Percentiles rank a stretch among this genome's conserved stretches.
Evolutionary conservation across 1,284 basidiomycete species (phyloP).

Genomic region (Puccinia hordei): DNA sequence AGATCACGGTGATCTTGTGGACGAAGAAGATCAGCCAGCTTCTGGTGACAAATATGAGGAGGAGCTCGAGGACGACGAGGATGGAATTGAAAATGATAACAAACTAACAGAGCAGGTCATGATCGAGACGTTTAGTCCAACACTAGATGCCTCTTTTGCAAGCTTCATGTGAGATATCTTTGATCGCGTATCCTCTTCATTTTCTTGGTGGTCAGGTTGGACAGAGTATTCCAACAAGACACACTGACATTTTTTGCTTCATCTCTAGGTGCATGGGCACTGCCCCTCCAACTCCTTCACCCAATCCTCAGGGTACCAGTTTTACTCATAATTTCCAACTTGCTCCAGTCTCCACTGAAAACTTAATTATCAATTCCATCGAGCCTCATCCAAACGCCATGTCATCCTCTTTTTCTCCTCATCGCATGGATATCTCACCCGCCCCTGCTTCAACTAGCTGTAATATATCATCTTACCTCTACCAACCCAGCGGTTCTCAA

Average conservation of each 20-base stretch:
- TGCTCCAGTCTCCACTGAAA: neutral
- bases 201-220: neutral
- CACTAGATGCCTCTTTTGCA: constrained; percentile 36
- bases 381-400: constrained; percentile 31
- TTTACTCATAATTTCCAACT: constrained; percentile 21
- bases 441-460: neutral
- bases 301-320: neutral
- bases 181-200: neutral
- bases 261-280: constrained; percentile 31
- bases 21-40: neutral
- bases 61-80: neutral
- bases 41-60: neutral
- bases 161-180: constrained; percentile 35
- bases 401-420: constrained; percentile 36
- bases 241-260: constrained; percentile 7
- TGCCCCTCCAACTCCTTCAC: constrained; percentile 37
- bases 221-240: constrained; percentile 17
- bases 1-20: neutral
- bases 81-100: neutral
- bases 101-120: constrained; percentile 9
- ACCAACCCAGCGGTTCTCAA: neutral
- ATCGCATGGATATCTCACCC: constrained; percentile 49
- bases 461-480: neutral
- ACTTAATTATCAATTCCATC: constrained; percentile 23
- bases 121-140: constrained; percentile 23